Percentiles rank a stretch among this genome's conserved stretches.
phyloP scores from a whole-genome alignment of 73 alveolate species.

The Tetrahymena thermophila region DNA sequence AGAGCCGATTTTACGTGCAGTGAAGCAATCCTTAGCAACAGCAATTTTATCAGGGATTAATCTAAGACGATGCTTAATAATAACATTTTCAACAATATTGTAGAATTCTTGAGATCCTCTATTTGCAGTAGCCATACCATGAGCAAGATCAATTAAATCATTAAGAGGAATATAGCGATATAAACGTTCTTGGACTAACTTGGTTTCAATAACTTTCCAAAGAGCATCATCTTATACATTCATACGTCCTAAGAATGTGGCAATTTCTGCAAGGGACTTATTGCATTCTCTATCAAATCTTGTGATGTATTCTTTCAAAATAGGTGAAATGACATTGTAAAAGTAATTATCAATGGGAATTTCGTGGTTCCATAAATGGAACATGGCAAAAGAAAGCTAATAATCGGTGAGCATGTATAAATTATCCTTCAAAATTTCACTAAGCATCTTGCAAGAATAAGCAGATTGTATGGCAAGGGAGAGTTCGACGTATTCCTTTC shows the following conservation, averaged over 20 bases:
- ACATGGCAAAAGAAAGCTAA: neutral
- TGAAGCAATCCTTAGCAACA: neutral
- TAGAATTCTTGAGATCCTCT: neutral
- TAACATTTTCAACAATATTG: neutral
- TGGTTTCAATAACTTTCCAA: neutral
- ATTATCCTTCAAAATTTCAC: neutral
- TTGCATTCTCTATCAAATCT: slow-evolving; percentile 1
- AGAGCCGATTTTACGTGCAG: neutral
- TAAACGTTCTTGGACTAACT: neutral
- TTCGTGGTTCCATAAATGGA: neutral
- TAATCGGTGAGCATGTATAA: neutral
- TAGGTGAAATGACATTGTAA: neutral
- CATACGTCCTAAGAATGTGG: neutral
- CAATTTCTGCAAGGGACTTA: neutral
- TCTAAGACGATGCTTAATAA: neutral
- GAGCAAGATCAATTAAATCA: neutral
- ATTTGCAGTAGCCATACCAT: neutral
- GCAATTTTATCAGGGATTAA: neutral
- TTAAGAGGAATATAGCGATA: neutral
- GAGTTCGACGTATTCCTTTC: neutral
- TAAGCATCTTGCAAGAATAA: neutral
- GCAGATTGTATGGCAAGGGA: slow-evolving; percentile 2
- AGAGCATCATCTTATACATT: neutral
- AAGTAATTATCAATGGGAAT: neutral
- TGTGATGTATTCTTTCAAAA: neutral